These are phyloP conservation scores for Leishmania turanica DNA, from an alignment of 208 protist genomes.

Conservation along the genomic window DNA sequence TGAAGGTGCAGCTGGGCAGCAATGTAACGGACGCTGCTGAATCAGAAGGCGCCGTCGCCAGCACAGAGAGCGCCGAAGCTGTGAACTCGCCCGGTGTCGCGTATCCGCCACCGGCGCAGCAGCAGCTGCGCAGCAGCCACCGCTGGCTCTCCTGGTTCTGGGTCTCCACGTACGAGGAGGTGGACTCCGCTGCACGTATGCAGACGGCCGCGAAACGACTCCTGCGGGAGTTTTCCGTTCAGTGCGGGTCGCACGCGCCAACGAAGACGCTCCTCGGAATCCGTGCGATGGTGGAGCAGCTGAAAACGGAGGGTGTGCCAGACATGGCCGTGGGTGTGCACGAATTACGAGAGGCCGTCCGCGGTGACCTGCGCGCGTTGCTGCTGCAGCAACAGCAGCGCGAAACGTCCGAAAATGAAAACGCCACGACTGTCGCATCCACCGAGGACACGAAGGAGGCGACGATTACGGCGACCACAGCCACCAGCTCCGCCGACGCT, in stretches of 20 bases:
- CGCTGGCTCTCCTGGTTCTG: slow-evolving; percentile 91
- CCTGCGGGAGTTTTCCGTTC: slow-evolving; percentile 92
- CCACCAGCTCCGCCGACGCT: background rate
- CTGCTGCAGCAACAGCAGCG: slow-evolving; percentile 16
- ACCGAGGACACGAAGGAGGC: slow-evolving; percentile 12
- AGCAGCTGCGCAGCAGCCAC: slow-evolving; percentile 1
- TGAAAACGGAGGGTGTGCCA: slow-evolving; percentile 6
- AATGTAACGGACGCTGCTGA: background rate
- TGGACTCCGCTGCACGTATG: slow-evolving; percentile 96
- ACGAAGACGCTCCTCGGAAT: slow-evolving; percentile 97
- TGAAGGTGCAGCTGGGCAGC: background rate
- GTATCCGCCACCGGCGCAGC: background rate
- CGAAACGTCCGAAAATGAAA: background rate
- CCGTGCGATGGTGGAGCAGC: slow-evolving; percentile 97
- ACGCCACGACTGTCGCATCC: background rate
- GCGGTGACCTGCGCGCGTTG: slow-evolving; percentile 10
- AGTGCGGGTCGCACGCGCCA: slow-evolving; percentile 78
- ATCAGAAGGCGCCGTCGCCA: background rate
- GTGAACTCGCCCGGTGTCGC: background rate
- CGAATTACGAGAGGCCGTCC: background rate
- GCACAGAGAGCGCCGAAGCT: slow-evolving; percentile 1
- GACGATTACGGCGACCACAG: background rate
- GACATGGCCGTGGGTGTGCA: background rate
- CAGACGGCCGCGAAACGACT: slow-evolving; percentile 97
- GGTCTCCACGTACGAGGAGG: slow-evolving; percentile 85